A percentile compares a stretch with the other conserved stretches of the same genome.
Conservation (phyloP, 2,329 filamentous ascomycete genomes). For the Fusarium devonianum region DNA sequence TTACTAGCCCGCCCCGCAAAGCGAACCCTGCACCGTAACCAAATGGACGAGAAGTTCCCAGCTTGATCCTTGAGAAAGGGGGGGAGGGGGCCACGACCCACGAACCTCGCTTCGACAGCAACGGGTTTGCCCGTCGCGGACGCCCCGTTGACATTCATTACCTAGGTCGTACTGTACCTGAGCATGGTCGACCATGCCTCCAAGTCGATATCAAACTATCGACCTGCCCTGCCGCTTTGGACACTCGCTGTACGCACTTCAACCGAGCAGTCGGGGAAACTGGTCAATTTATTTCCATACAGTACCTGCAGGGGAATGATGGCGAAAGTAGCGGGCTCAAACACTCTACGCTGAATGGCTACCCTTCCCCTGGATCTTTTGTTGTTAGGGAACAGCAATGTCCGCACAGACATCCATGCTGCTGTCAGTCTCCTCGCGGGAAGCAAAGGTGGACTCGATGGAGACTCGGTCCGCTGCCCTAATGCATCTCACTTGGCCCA, state of each 20-base stretch:
- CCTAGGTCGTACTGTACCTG: too few species aligned
- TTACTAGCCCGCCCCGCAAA: slow-evolving; percentile 5
- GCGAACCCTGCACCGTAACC: slow-evolving; percentile 10
- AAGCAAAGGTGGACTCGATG: slow-evolving; percentile 1
- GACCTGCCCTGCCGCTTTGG: too few species aligned
- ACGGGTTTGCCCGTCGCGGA: neutral
- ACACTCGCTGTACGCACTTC: too few species aligned
- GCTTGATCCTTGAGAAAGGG: neutral
- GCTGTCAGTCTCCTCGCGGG: neutral
- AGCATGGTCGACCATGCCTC: too few species aligned
- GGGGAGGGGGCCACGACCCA: too few species aligned
- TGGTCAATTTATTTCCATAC: slow-evolving; percentile 12
- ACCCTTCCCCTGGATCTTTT: slow-evolving; percentile 13
- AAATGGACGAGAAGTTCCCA: too few species aligned
- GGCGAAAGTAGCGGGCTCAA: slow-evolving; percentile 4
- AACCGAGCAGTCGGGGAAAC: slow-evolving; percentile 1
- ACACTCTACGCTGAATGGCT: slow-evolving; percentile 8
- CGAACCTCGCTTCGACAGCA: neutral
- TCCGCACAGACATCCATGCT: neutral
- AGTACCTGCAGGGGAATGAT: slow-evolving; percentile 23
- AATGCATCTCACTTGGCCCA: slow-evolving; percentile 1
- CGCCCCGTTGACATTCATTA: too few species aligned
- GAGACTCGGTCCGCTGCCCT: neutral
- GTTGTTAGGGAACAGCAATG: slow-evolving; percentile 5
- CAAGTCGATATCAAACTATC: slow-evolving; percentile 4